Percentiles rank a stretch among this genome's conserved stretches.
phyloP scores from a whole-genome alignment of 2,329 filamentous ascomycete genomes.

The Orbilia blumenaviensis region DNA sequence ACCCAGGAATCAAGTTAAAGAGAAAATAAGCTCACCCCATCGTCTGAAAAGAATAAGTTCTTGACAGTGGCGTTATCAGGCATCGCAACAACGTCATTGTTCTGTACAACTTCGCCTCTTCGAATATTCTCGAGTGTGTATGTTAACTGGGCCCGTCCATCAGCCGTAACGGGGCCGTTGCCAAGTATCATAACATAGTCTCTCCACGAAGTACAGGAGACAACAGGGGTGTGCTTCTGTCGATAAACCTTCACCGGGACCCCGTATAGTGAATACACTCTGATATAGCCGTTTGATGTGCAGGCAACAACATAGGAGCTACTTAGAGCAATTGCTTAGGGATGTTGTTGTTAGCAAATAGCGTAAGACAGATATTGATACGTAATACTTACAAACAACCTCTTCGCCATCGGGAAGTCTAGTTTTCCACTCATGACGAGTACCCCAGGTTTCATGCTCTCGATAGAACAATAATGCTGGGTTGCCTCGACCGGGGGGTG shows the following conservation, averaged over 20 bases:
- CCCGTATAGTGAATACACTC: slow-evolving; percentile 91
- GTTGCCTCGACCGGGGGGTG: slow-evolving; percentile 72
- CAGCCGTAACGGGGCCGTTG: slow-evolving; percentile 83
- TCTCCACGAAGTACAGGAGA: slow-evolving; percentile 91
- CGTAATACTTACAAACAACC: slow-evolving; percentile 66
- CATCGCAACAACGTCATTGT: slow-evolving; percentile 88
- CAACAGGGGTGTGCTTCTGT: slow-evolving; percentile 87
- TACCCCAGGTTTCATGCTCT: slow-evolving; percentile 96
- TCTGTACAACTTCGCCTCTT: slow-evolving; percentile 91
- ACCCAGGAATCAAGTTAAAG: not conserved
- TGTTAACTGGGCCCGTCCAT: slow-evolving; percentile 79
- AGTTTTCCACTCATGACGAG: slow-evolving; percentile 87
- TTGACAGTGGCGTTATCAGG: slow-evolving; percentile 76
- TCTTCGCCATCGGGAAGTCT: slow-evolving; percentile 86
- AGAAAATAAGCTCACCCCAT: slow-evolving; percentile 71
- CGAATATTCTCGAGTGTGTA: slow-evolving; percentile 97
- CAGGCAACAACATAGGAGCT: slow-evolving; percentile 90
- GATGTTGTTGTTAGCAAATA: slow-evolving; percentile 12
- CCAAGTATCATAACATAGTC: slow-evolving; percentile 97
- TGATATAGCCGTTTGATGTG: slow-evolving; percentile 85
- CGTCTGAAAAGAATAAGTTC: slow-evolving; percentile 90
- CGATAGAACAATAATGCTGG: slow-evolving; percentile 92
- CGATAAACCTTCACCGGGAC: slow-evolving; percentile 88
- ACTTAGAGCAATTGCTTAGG: slow-evolving; percentile 80
- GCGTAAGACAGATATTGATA: not conserved